phyloP scores from a whole-genome alignment of 768 basidiomycete species.

The Termitomyces sp. region DNA sequence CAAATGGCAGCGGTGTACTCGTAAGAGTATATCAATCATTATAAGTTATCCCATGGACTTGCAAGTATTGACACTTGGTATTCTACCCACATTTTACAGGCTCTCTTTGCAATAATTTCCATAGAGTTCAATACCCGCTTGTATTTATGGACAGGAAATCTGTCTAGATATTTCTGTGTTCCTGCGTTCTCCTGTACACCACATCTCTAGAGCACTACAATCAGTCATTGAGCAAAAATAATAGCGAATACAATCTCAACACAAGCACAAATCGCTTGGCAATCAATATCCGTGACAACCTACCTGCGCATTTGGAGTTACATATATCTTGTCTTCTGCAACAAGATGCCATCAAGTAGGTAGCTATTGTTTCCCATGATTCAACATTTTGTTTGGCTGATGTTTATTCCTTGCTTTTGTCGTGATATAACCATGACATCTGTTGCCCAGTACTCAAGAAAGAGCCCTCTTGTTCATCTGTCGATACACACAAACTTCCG shows the following conservation, averaged over 20 bases:
- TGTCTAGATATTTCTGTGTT: background rate
- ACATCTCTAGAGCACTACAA: background rate
- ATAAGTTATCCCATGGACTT: conserved; percentile 8
- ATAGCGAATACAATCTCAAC: too few relatives aligned
- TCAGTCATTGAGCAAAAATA: background rate
- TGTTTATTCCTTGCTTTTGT: background rate
- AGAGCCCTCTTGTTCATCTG: background rate
- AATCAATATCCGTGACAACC: background rate
- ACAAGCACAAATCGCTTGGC: background rate
- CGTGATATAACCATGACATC: background rate
- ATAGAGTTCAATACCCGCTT: conserved; percentile 13
- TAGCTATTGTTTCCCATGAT: background rate
- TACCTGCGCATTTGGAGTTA: background rate
- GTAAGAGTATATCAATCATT: conserved; percentile 5
- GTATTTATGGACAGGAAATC: conserved; percentile 1
- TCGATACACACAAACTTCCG: background rate
- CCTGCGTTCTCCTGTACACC: background rate
- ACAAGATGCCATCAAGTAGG: too few relatives aligned
- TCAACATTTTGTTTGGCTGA: background rate
- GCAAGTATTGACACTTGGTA: conserved; percentile 9
- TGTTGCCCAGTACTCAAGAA: background rate
- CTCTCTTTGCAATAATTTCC: conserved; percentile 1
- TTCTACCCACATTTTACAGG: conserved; percentile 11
- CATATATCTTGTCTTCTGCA: too few relatives aligned
- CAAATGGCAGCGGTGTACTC: conserved; percentile 10